Percentiles rank a stretch among this genome's conserved stretches.
These are phyloP conservation scores for Ettlia oleoabundans DNA, from an alignment of 139 green algal species.

Conservation along the genomic window DNA sequence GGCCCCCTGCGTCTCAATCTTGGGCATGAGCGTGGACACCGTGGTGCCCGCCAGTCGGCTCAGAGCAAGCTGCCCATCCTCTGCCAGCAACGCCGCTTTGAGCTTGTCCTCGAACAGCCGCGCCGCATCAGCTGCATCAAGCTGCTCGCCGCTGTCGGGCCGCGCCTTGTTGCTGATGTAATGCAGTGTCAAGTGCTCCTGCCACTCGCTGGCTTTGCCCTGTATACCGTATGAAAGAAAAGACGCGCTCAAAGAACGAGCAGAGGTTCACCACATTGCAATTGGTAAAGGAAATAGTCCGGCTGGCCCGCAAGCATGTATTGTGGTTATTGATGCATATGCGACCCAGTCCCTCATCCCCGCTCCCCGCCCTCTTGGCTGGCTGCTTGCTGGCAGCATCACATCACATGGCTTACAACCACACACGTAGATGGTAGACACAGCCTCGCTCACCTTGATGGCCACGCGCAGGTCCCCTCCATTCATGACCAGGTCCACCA, in stretches of 20 bases:
- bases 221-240: too few species aligned
- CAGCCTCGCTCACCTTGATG: constrained; percentile 44
- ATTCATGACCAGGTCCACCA: constrained; percentile 73
- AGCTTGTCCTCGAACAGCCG: constrained; percentile 94
- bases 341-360: neutral
- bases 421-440: neutral
- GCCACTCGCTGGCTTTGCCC: constrained; percentile 77
- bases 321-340: too few species aligned
- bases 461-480: constrained; percentile 75
- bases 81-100: constrained; percentile 81
- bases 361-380: neutral
- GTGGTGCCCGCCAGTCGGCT: constrained; percentile 86
- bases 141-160: constrained; percentile 40
- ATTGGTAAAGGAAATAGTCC: too few species aligned
- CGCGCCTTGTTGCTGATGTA: constrained; percentile 17
- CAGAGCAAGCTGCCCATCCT: constrained; percentile 95
- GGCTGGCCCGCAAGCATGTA: too few species aligned
- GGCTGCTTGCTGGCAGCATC: too few species aligned
- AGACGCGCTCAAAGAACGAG: too few species aligned
- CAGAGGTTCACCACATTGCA: too few species aligned
- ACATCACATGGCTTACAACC: too few species aligned
- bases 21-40: constrained; percentile 90
- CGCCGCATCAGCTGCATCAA: constrained; percentile 73
- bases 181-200: constrained; percentile 69
- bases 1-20: constrained; percentile 91